Evolutionary conservation across 208 protist genomes (phyloP).

Genomic region (Leptomonas pyrrhocoris): DNA sequence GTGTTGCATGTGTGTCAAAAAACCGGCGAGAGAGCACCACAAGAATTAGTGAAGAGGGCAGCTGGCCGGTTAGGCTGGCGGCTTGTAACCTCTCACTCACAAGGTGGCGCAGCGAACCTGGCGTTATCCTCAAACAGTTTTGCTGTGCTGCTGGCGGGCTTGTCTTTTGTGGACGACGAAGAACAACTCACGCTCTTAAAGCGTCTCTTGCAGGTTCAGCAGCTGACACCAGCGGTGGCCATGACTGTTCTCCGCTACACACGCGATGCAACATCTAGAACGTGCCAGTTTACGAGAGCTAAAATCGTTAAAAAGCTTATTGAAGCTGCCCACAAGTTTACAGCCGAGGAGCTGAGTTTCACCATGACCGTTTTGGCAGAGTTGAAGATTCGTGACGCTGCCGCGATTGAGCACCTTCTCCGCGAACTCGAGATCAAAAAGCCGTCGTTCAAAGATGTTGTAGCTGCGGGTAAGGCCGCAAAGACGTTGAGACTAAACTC

Average conservation of each 20-base stretch:
- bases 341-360: conserved; percentile 19
- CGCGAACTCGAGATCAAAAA: conserved; percentile 10
- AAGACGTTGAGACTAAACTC: conserved; percentile 15
- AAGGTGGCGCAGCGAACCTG: neutral
- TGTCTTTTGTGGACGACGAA: conserved; percentile 24
- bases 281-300: conserved; percentile 2
- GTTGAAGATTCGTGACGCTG: conserved; percentile 25
- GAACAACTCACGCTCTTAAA: conserved; percentile 5
- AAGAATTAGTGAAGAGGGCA: conserved; percentile 17
- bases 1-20: conserved; percentile 17
- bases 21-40: conserved; percentile 9
- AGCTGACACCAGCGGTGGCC: conserved; percentile 7
- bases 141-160: conserved; percentile 13
- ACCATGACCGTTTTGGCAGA: conserved; percentile 22
- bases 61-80: conserved; percentile 9
- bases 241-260: conserved; percentile 18
- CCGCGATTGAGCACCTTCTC: conserved; percentile 23
- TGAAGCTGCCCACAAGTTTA: neutral
- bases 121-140: neutral
- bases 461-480: conserved; percentile 20
- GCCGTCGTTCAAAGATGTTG: conserved; percentile 7
- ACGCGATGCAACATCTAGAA: neutral
- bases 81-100: conserved; percentile 10
- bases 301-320: conserved; percentile 11
- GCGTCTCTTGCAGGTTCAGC: conserved; percentile 11